Percentiles rank a stretch among this genome's conserved stretches.
Evolutionary conservation across 371 early-diverging fungal genomes (phyloP).

Genomic region (Apophysomyces variabilis): DNA sequence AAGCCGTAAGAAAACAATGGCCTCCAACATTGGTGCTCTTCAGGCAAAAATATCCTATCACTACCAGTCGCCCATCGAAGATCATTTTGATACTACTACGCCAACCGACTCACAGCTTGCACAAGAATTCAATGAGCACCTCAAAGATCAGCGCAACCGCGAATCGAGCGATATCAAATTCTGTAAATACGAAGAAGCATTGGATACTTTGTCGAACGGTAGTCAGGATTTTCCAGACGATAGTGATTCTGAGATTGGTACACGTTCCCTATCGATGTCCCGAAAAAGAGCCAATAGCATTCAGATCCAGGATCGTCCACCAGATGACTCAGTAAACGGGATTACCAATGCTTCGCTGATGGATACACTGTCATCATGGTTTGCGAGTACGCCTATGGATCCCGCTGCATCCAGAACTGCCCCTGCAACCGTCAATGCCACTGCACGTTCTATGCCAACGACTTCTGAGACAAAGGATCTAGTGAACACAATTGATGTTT

Average conservation of each 20-base stretch:
- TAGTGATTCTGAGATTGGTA: conserved; percentile 11
- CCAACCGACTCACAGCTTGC: conserved; percentile 25
- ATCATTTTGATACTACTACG: conserved; percentile 4
- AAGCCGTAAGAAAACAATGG: conserved; percentile 53
- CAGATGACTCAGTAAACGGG: conserved; percentile 3
- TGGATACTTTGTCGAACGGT: conserved; percentile 7
- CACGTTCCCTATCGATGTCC: neutral
- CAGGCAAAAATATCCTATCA: conserved; percentile 69
- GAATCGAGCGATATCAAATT: conserved; percentile 22
- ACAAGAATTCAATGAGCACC: conserved; percentile 27
- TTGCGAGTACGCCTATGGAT: neutral
- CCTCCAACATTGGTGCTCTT: conserved; percentile 69
- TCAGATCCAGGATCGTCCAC: neutral
- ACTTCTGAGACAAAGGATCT: neutral
- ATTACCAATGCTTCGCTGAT: neutral
- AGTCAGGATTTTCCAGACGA: conserved; percentile 27
- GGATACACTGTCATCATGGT: conserved; percentile 13
- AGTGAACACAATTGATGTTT: conserved; percentile 4
- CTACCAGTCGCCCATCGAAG: conserved; percentile 43
- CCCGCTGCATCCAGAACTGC: neutral
- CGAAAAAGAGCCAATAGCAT: conserved; percentile 1
- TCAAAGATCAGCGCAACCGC: conserved; percentile 30
- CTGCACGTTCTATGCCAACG: neutral
- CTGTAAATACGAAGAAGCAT: conserved; percentile 27
- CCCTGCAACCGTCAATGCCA: neutral